phyloP scores from a whole-genome alignment of 371 early-diverging fungal genomes.

The Furculomyces boomerangus region DNA sequence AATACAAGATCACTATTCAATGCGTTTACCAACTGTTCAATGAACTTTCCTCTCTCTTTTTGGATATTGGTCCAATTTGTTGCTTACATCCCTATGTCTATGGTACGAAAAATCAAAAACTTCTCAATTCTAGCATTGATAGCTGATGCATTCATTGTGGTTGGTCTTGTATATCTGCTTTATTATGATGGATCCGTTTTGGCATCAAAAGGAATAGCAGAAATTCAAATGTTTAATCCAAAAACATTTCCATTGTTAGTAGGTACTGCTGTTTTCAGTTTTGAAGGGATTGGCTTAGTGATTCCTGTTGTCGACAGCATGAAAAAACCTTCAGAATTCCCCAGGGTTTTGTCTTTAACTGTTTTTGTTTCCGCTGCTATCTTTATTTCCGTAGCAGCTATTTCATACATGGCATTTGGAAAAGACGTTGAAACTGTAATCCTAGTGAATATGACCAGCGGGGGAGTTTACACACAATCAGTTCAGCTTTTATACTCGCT shows the following conservation, averaged over 20 bases:
- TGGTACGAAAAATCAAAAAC: constrained; percentile 71
- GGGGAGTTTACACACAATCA: constrained; percentile 27
- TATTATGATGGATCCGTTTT: constrained; percentile 53
- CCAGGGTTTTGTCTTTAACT: constrained; percentile 44
- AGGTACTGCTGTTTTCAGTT: constrained; percentile 86
- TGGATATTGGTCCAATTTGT: constrained; percentile 49
- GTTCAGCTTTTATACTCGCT: constrained; percentile 70
- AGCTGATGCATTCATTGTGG: constrained; percentile 75
- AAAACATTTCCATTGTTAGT: constrained; percentile 57
- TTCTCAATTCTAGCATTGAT: constrained; percentile 63
- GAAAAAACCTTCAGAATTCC: constrained; percentile 63
- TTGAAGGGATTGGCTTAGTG: constrained; percentile 79
- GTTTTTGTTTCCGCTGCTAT: constrained; percentile 48
- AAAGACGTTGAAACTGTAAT: constrained; percentile 62
- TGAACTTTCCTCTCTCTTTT: constrained; percentile 23
- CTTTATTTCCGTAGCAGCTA: constrained; percentile 50
- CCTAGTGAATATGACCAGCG: constrained; percentile 58
- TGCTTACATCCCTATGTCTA: constrained; percentile 60
- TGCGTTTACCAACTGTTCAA: constrained; percentile 33
- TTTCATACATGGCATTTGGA: constrained; percentile 77
- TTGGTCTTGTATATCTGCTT: constrained; percentile 65
- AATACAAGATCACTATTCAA: constrained; percentile 50
- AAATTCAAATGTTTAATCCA: constrained; percentile 33
- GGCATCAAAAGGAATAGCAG: constrained; percentile 32
- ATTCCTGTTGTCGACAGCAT: constrained; percentile 80